Base-by-base conservation (phyloP, 768 basidiomycete genomes). In the Auriscalpium microsporum region DNA sequence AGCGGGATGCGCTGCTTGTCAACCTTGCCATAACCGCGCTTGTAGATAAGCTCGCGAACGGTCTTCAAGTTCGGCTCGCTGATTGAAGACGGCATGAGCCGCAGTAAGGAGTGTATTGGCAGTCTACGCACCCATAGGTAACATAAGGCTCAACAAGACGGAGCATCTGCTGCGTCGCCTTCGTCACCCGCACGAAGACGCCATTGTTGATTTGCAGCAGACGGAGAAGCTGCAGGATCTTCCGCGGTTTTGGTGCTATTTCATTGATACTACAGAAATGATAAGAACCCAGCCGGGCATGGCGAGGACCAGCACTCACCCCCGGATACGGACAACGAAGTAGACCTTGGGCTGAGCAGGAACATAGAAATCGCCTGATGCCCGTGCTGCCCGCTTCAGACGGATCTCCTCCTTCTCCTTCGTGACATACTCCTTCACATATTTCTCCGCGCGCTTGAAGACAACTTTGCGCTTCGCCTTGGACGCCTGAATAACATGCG, bases 161-260 rank as follows among this genome's bases (percentile, higher is more conserved):
- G 64, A 99, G 86, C 96, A 98, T 99, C 74, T 98, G 93, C 64
- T 90, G 84, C 49, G 94, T 97, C 34, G 96, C 94, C 72, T 81
- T 90, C 65, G 94, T 97, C 53, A 90, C 94, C 75, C 95, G 94
- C 71, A 99, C 83, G 70, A 99, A 99, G 48, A 99, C 86, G 72
- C 95, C 96, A 69, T 94, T 98, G 85, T 99, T 98, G 80, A 99
- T 99, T 72, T 98, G 96, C 65, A 96, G 87, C 60, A 99, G 85
- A 65, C 96, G 94, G 70, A 99, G 89, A 61, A 99, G 86, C 71
- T 99, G 96, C 66, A 99, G 75, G 70, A 99, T 97, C 81, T 99
- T 99, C 70, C 94, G 88, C 67, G 96, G 96, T 77, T 99, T 99
- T 57, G 96, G 96, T 54, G 96, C 93, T 69, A 99, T 96, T 71